These are phyloP conservation scores for Penicillium fimorum DNA, from an alignment of 495 filamentous ascomycete genomes.

Conservation along the genomic window DNA sequence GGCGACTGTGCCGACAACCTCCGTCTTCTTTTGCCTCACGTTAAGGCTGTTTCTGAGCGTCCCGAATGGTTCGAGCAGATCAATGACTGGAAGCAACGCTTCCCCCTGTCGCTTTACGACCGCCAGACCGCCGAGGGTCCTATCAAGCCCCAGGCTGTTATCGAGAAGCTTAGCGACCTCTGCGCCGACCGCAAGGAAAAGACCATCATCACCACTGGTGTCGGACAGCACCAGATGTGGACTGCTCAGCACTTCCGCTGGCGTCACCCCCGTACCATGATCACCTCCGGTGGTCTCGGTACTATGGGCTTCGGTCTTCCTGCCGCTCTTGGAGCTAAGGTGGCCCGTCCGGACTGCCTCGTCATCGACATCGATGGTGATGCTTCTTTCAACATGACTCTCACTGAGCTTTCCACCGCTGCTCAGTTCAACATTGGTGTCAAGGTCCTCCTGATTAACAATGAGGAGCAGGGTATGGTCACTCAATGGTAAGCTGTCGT, in stretches of 20 bases:
- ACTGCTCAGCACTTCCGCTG: conserved; percentile 91
- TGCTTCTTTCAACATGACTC: conserved; percentile 93
- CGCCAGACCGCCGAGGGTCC: conserved; percentile 63
- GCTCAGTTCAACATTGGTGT: conserved; percentile 90
- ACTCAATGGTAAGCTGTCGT: conserved; percentile 64
- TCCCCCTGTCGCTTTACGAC: conserved; percentile 75
- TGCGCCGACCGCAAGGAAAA: conserved; percentile 71
- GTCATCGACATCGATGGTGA: conserved; percentile 96
- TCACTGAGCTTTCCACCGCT: conserved; percentile 86
- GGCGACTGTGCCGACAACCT: conserved; percentile 67
- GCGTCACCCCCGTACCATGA: conserved; percentile 83
- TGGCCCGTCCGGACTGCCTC: conserved; percentile 79
- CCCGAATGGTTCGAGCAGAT: conserved; percentile 87
- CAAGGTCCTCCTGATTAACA: conserved; percentile 91
- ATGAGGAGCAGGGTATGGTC: conserved; percentile 94
- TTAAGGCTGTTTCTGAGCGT: conserved; percentile 62
- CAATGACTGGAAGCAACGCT: conserved; percentile 81
- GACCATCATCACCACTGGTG: conserved; percentile 87
- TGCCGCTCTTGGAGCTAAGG: conserved; percentile 90
- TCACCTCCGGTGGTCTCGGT: conserved; percentile 88
- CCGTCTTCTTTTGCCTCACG: conserved; percentile 63
- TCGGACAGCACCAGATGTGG: conserved; percentile 99
- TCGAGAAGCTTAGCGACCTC: conserved; percentile 77
- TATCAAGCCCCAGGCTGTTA: conserved; percentile 89
- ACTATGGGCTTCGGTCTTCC: conserved; percentile 96